Base-by-base conservation (phyloP, 176 grass and related monocot genomes). In the Oryza meyeriana region DNA sequence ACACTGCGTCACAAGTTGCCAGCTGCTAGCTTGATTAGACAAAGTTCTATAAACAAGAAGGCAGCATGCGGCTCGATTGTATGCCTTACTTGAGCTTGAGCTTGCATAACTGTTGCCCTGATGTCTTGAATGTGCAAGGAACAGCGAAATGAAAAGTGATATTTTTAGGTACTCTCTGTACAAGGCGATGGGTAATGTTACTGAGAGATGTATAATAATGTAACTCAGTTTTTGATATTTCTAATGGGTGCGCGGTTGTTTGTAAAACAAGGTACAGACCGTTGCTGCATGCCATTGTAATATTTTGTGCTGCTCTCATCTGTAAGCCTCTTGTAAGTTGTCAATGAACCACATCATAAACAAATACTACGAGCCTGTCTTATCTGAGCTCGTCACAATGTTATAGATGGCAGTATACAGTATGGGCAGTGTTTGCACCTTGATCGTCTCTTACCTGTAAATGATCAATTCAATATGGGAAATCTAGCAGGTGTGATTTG, bases 321-420 rank as follows among this genome's bases (percentile, higher is more conserved):
- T 71, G 77, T 33, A 79, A 89, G 28, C 64, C 18, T 71, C 58
- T 40, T 86, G 41, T 74, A 81, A 29, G 61, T 4, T 52, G 48
- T 52, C 7, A 20, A 52, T 52, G 48, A 50, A 50, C 17, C 10
- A 11, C 40, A 40, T 40, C 5, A 42, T 1, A 12, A 2, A 12
- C 1, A 12, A 42, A 42, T 50, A 20, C 17, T 52, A 20, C 3
- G 47, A 52, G 17, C 47, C 17, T 20, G 47, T 52, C 47, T 52
- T 52, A 52, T 52, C 47, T 17, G 47, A 52, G 32, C 32, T 33
- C 32, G 32, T 33, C 40, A 20, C 17, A 6, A 18, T 20, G 17
- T 14, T 20, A 44, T 8, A 8, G 38, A 40, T 40, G 38, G 7
- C 42, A 50, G 5, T 20, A 18, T 52, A 40, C 42, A 50, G 5